Evolutionary conservation across 495 filamentous ascomycete species (phyloP).

Genomic region (Penicillium desertorum): DNA sequence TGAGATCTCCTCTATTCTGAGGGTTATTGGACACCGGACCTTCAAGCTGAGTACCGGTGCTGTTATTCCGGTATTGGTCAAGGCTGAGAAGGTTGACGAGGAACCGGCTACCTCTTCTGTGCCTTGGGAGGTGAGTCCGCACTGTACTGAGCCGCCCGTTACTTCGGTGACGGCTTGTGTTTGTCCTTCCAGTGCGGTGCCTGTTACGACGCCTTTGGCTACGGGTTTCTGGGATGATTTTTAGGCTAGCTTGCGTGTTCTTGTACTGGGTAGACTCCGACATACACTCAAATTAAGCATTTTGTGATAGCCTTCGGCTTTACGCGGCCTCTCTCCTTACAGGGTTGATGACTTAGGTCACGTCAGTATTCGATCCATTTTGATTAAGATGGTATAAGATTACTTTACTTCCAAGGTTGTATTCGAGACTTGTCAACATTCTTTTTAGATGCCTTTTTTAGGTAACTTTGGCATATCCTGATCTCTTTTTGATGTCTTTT

Average conservation of each 20-base stretch:
- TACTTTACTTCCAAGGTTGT: too few relatives aligned
- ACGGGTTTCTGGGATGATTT: conserved; percentile 13
- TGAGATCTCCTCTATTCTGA: conserved; percentile 58
- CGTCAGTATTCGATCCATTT: too few relatives aligned
- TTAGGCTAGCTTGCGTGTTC: not conserved
- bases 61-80: conserved; percentile 68
- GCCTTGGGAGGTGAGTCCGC: conserved; percentile 44
- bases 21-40: conserved; percentile 57
- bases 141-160: conserved; percentile 52
- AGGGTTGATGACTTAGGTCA: too few relatives aligned
- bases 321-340: too few relatives aligned
- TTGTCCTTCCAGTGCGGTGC: conserved; percentile 43
- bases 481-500: too few relatives aligned
- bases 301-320: too few relatives aligned
- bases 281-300: too few relatives aligned
- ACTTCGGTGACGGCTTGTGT: conserved; percentile 49
- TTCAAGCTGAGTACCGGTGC: conserved; percentile 66
- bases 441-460: too few relatives aligned
- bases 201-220: conserved; percentile 40
- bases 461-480: too few relatives aligned
- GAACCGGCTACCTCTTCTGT: conserved; percentile 33
- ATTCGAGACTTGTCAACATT: too few relatives aligned
- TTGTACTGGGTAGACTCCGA: not conserved
- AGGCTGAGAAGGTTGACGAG: conserved; percentile 43
- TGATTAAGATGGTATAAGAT: too few relatives aligned